phyloP scores from a whole-genome alignment of 2,329 filamentous ascomycete genomes.

The Clonostachys rhizophaga region DNA sequence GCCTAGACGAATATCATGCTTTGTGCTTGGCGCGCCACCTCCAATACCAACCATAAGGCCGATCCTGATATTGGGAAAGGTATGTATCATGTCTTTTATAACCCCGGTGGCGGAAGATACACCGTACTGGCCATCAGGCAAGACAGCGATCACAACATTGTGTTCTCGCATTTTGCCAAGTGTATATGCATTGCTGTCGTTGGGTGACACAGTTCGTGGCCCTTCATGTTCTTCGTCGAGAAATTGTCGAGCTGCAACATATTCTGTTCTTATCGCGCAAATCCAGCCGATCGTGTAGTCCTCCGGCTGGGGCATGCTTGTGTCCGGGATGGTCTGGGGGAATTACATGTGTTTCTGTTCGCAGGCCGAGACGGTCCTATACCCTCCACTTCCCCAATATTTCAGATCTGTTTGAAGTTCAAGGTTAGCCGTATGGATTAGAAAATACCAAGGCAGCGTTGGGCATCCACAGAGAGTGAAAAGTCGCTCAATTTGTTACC shows the following conservation, averaged over 20 bases:
- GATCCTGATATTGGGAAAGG: slow-evolving; percentile 18
- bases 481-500: no score
- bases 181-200: slow-evolving; percentile 14
- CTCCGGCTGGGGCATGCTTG: background rate
- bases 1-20: slow-evolving; percentile 11
- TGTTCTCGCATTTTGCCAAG: slow-evolving; percentile 18
- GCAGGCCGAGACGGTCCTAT: no score
- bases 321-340: no score
- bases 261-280: slow-evolving; percentile 14
- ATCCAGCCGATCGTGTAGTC: slow-evolving; percentile 20
- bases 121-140: slow-evolving; percentile 18
- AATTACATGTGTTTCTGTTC: no score
- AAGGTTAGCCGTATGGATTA: no score
- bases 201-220: slow-evolving; percentile 1
- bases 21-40: slow-evolving; percentile 8
- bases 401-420: no score
- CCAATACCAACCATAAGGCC: slow-evolving; percentile 13
- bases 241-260: slow-evolving; percentile 12
- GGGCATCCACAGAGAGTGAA: no score
- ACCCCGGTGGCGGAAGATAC: slow-evolving; percentile 18
- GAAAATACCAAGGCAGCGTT: no score
- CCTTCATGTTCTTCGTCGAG: slow-evolving; percentile 13
- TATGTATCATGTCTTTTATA: slow-evolving; percentile 20
- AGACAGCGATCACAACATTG: slow-evolving; percentile 20
- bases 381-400: no score